A percentile compares a stretch with the other conserved stretches of the same genome.
These are phyloP conservation scores for Parsonsia alboflavescens DNA, from an alignment of 257 asterid genomes.

Conservation along the genomic window DNA sequence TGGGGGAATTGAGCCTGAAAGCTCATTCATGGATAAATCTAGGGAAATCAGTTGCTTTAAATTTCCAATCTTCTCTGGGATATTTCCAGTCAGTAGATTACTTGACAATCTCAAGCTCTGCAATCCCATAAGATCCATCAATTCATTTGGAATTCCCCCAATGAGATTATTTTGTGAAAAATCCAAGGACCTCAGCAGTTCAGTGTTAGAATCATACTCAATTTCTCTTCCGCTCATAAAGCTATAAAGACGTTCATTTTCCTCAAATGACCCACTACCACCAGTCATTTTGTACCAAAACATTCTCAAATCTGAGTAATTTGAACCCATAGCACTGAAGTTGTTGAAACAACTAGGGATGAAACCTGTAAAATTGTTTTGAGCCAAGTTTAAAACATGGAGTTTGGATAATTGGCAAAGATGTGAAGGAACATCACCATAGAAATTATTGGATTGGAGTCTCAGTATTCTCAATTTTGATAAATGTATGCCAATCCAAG, in stretches of 20 bases:
- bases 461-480: conserved; percentile 17
- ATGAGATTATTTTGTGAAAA: background rate
- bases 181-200: background rate
- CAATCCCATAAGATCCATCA: conserved; percentile 15
- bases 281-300: too few relatives aligned
- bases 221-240: conserved; percentile 6
- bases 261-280: too few relatives aligned
- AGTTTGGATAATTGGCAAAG: conserved; percentile 17
- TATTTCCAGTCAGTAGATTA: conserved; percentile 24
- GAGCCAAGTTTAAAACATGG: conserved; percentile 19
- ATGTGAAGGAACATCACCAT: conserved; percentile 15
- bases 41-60: conserved; percentile 20
- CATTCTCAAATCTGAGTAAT: background rate
- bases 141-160: conserved; percentile 14
- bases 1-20: conserved; percentile 24
- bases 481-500: conserved; percentile 24
- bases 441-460: conserved; percentile 21
- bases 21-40: conserved; percentile 27
- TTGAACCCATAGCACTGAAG: conserved; percentile 21
- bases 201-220: background rate
- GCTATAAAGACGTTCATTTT: background rate
- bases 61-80: conserved; percentile 13
- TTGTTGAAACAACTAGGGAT: conserved; percentile 23
- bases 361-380: conserved; percentile 14
- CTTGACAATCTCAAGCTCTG: conserved; percentile 22